Conservation (phyloP, 768 basidiomycete species). For the Gymnopilus dilepis region DNA sequence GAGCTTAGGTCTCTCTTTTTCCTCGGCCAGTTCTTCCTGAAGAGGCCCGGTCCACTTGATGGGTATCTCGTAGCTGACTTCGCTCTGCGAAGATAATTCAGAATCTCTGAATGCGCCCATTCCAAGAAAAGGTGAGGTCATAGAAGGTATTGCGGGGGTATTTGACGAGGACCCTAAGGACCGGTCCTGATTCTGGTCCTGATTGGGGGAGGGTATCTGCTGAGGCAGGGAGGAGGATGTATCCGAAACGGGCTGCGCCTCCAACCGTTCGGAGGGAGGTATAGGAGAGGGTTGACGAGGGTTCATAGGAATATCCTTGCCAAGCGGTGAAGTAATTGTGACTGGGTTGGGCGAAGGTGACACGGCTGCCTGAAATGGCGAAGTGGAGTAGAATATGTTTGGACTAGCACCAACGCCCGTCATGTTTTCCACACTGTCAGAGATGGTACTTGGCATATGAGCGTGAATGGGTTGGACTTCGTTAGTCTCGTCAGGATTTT, state of each 20-base stretch:
- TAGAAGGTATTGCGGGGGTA: conserved; percentile 11
- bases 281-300: conserved; percentile 32
- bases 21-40: conserved; percentile 24
- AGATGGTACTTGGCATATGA: conserved; percentile 59
- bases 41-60: conserved; percentile 64
- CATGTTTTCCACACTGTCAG: conserved; percentile 61
- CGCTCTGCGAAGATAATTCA: conserved; percentile 56
- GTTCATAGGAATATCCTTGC: conserved; percentile 24
- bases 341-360: neutral
- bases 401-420: conserved; percentile 63
- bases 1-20: conserved; percentile 15
- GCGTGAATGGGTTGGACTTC: conserved; percentile 33
- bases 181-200: conserved; percentile 2
- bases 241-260: conserved; percentile 44
- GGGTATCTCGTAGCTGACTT: conserved; percentile 53
- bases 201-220: conserved; percentile 23
- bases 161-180: conserved; percentile 2
- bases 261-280: conserved; percentile 41
- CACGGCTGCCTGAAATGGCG: conserved; percentile 29
- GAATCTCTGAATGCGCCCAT: conserved; percentile 72
- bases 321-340: conserved; percentile 25
- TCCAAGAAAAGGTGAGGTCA: conserved; percentile 51
- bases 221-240: conserved; percentile 25
- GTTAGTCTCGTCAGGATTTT: conserved; percentile 23
- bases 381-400: conserved; percentile 39